Evolutionary conservation across 108 stramenopile species (phyloP).

Genomic region (Schizochytrium sp.): DNA sequence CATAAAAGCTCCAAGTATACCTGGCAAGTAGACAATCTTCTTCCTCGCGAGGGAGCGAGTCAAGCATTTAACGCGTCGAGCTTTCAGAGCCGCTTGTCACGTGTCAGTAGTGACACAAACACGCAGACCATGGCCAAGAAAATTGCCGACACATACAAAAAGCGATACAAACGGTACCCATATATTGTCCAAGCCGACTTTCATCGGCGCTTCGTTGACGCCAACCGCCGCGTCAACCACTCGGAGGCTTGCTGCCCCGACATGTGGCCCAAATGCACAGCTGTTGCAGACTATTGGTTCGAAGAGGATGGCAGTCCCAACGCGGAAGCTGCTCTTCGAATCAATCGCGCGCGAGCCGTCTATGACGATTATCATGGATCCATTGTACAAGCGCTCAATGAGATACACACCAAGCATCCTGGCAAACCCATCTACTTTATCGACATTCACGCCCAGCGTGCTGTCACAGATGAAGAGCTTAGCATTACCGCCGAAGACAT

Average conservation of each 20-base stretch:
- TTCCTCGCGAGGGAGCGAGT: neutral
- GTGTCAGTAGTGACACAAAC: neutral
- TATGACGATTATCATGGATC: neutral
- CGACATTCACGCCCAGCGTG: neutral
- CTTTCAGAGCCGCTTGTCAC: neutral
- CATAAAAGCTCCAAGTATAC: neutral
- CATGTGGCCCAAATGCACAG: constrained; percentile 9
- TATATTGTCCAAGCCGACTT: neutral
- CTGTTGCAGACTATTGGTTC: neutral
- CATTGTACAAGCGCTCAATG: neutral
- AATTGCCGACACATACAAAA: neutral
- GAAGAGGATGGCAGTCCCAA: neutral
- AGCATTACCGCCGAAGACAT: neutral
- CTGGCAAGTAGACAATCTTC: neutral
- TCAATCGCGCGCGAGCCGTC: neutral
- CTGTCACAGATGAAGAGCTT: neutral
- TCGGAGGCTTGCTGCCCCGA: neutral
- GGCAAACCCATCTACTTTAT: neutral
- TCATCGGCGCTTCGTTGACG: neutral
- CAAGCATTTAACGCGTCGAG: neutral
- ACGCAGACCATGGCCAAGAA: constrained; percentile 7
- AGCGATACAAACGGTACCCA: neutral
- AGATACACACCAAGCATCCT: neutral
- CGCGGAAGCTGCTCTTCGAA: neutral
- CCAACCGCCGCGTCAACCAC: neutral